A percentile compares a stretch with the other conserved stretches of the same genome.
Conservation (phyloP, 2,329 filamentous ascomycete genomes). For the Alternaria burnsii region DNA sequence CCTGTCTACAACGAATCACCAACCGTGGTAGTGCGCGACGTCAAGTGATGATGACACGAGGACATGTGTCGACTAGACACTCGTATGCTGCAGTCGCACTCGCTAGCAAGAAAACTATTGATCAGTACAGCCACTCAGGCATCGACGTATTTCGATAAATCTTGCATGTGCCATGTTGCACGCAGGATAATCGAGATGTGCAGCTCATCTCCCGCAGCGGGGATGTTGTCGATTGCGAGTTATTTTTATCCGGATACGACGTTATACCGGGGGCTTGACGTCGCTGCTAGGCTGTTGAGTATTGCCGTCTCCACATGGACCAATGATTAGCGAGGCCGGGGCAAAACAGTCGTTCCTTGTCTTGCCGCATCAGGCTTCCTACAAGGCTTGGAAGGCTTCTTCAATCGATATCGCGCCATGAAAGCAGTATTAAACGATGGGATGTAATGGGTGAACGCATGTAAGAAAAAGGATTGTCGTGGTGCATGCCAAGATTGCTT, state of each 20-base stretch:
- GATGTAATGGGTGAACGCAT: background rate
- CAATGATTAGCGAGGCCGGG: conserved; percentile 22
- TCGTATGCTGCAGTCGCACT: background rate
- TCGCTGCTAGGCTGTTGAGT: conserved; percentile 29
- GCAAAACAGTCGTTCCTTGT: conserved; percentile 9
- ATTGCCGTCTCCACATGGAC: conserved; percentile 29
- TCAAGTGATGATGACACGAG: background rate
- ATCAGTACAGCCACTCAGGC: background rate
- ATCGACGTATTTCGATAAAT: background rate
- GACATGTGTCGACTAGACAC: conserved; percentile 7
- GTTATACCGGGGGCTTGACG: conserved; percentile 19
- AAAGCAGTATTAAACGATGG: background rate
- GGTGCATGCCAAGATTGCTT: conserved; percentile 4
- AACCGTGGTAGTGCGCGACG: conserved; percentile 1
- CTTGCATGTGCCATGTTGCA: conserved; percentile 4
- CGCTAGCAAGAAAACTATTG: background rate
- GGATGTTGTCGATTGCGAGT: conserved; percentile 12
- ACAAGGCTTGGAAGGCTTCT: conserved; percentile 15
- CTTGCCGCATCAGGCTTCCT: conserved; percentile 15
- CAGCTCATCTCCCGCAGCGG: conserved; percentile 6
- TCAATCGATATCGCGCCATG: background rate
- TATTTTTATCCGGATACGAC: conserved; percentile 31
- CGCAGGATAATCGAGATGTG: conserved; percentile 3
- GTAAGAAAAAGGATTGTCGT: background rate
- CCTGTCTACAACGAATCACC: background rate